Evolutionary conservation across 345 rosid genomes (phyloP).

Genomic region (Lepidium didymum): DNA sequence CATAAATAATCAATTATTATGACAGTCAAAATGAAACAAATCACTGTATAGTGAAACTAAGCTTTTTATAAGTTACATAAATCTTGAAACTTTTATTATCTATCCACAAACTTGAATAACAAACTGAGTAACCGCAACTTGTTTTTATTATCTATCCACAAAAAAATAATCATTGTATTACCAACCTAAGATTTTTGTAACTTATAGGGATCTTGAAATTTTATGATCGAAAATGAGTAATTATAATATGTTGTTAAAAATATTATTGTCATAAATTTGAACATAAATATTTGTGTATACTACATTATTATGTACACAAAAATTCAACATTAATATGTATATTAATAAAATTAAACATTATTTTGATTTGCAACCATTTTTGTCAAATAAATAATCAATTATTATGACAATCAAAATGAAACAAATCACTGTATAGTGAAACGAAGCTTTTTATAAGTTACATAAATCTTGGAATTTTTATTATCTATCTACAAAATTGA

Average conservation of each 20-base stretch:
- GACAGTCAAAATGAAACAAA: not conserved
- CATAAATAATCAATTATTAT: not conserved
- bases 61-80: constrained; percentile 1
- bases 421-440: not conserved
- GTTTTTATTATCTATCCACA: too few species aligned
- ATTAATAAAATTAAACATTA: not conserved
- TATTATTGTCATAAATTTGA: too few species aligned
- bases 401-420: not conserved
- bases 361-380: not conserved
- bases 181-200: not conserved
- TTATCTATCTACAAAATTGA: not conserved
- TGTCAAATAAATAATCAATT: not conserved
- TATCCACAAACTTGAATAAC: not conserved
- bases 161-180: not conserved
- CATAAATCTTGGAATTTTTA: not conserved
- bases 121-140: not conserved
- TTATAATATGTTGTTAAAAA: too few species aligned
- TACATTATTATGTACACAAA: not conserved
- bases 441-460: not conserved
- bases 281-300: too few species aligned
- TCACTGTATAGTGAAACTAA: not conserved
- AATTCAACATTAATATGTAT: not conserved
- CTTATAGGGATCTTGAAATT: constrained; percentile 3
- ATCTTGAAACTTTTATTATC: not conserved
- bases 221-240: not conserved